Base-by-base conservation (phyloP, 306 rosid species). In the Quercus aquifolioides region DNA sequence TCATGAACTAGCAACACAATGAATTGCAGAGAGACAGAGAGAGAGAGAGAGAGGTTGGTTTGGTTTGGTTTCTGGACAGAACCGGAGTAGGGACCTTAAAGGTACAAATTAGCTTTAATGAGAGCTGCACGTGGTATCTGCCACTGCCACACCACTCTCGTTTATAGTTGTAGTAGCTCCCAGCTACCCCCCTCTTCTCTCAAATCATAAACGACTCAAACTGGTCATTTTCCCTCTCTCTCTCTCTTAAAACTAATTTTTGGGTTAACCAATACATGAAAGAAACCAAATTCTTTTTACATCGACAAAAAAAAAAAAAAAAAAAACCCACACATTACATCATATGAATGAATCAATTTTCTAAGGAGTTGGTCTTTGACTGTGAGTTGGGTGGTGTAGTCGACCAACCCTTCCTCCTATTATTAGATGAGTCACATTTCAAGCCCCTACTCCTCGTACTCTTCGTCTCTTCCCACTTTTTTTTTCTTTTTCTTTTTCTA, bases 61-160 rank as follows among this genome's bases (percentile, higher is more conserved):
- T 89, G 98, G 97, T 94, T 81, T 69, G 94, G 83, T 78, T 78
- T 77, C 56, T 75, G 84, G 80, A 23, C 25, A 0, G 63, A 76
- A 46, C 46, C 19, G 41, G 77, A 69, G 49, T 30, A 71, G 81
- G 46, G 78, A 56, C 51, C 79, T 38, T 82, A 74, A 62, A 79
- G 81, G 52, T 38, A 14, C 55, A 70, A 84, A 85, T 86, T 86
- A 73, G 82, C 85, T 76, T 87, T 80, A 86, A 84, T 85, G 88
- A 81, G 76, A 70, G 80, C 28, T 74, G 92, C 97, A 92, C 94
- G 98, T 92, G 97, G 89, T 74, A 80, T 58, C 91, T 83, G 87
- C 93, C 81, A 18, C 75, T 78, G 30, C 87, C 86, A 79, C 85
- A 84, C 78, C 81, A 43, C 79, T 35, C 64, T 20, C 18, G 31